These are phyloP conservation scores for Fraxinus paxiana DNA, from an alignment of 305 asterid genomes.

Conservation along the genomic window DNA sequence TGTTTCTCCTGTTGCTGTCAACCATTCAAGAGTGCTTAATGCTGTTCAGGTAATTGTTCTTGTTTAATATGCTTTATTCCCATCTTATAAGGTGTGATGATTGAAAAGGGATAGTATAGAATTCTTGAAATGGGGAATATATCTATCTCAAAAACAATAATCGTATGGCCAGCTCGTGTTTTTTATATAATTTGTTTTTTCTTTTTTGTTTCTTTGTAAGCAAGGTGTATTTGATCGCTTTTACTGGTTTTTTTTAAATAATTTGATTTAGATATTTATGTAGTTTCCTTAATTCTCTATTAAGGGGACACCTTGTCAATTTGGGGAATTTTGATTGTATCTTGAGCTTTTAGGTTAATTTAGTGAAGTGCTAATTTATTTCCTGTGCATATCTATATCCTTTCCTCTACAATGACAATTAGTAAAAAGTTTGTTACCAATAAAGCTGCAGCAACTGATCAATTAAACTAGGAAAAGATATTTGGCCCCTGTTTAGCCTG, in stretches of 20 bases:
- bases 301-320: not conserved
- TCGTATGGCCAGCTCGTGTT: not conserved
- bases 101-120: not conserved
- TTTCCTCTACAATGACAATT: not conserved
- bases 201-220: not conserved
- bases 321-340: not conserved
- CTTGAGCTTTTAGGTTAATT: not conserved
- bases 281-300: not conserved
- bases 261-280: not conserved
- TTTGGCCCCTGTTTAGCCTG: not conserved
- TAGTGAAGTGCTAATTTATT: not conserved
- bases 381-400: not conserved
- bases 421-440: not conserved
- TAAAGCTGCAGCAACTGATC: not conserved
- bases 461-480: not conserved
- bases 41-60: conserved; percentile 64
- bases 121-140: not conserved
- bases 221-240: not conserved
- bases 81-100: not conserved
- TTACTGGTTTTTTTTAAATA: not conserved
- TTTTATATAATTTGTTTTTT: not conserved
- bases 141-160: not conserved
- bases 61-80: not conserved
- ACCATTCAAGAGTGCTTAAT: conserved; percentile 83
- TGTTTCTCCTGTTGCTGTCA: conserved; percentile 77